A percentile compares a stretch with the other conserved stretches of the same genome.
These are phyloP conservation scores for Cucurbita maxima DNA, from an alignment of 306 rosid genomes.

Conservation along the genomic window DNA sequence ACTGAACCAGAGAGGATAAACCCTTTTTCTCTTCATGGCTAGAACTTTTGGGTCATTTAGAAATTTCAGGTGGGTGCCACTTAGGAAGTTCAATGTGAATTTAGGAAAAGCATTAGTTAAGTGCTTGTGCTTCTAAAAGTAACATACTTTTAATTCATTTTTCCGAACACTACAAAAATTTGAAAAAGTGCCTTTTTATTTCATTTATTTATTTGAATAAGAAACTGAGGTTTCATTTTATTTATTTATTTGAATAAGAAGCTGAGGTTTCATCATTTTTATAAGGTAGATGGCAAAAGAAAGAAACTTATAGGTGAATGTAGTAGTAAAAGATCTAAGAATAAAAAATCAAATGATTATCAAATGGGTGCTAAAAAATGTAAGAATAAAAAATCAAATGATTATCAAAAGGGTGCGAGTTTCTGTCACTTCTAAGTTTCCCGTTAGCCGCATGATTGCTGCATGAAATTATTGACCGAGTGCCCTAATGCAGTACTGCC, in stretches of 20 bases:
- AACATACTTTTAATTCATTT: neutral
- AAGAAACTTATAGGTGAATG: neutral
- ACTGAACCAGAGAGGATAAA: too few species aligned
- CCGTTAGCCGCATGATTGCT: neutral
- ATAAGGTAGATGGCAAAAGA: neutral
- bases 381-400: too few species aligned
- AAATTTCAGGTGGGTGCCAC: neutral
- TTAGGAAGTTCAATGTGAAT: neutral
- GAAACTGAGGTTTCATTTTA: too few species aligned
- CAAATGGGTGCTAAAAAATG: too few species aligned
- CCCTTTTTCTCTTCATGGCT: neutral
- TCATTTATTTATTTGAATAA: too few species aligned
- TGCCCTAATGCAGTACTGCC: constrained; percentile 68
- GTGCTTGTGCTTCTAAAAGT: neutral
- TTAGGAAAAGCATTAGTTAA: neutral
- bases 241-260: too few species aligned
- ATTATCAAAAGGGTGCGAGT: neutral
- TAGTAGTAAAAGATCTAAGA: too few species aligned
- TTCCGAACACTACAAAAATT: neutral
- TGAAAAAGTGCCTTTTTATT: neutral
- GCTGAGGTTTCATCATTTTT: too few species aligned
- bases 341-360: too few species aligned
- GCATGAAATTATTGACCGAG: constrained; percentile 3
- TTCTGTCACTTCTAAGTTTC: neutral
- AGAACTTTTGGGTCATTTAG: neutral